Evolutionary conservation across 2,329 filamentous ascomycete species (phyloP), one percentile per base, ranked within the genome.

Genomic region (Fusarium buharicum): DNA sequence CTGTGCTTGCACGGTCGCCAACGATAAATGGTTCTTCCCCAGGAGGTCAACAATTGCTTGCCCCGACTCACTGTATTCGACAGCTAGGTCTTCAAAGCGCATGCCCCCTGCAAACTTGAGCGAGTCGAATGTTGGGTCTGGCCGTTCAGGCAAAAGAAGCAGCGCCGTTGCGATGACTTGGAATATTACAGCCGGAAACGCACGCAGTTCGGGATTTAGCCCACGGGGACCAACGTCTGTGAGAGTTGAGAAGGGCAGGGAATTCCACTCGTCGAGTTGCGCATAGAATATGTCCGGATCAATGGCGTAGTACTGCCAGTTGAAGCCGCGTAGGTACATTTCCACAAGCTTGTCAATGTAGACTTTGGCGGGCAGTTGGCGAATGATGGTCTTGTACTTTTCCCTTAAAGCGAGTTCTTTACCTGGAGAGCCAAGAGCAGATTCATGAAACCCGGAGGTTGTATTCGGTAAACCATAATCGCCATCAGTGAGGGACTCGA

Each of bases 51-150:
- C 68, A 38, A 88, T 79, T 9, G 80, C 77, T 22, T 82, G 75
- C 7, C 85, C 84, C 0, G 82, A 81, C 51, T 88, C 84, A 66
- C 84, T 87, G 67, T 87, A 88, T 53, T 87, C 86, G 14, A 77
- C 75, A 3, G 85, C 85, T 17, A 89, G 72, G 46, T 87, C 84
- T 69, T 87, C 84, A 57, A 87, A 86, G 3, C 81, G 82, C 82
- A 86, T 86, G 43, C 79, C 82, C 4, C 78, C 80, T 1, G 83
- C 81, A 66, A 87, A 86, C 70, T 87, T 87, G 44, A 89, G 75
- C 2, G 79, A 77, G 24, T 84, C 81, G 40, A 86, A 85, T 5
- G 75, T 79, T 34, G 79, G 72, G 27, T 84, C 79, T 9, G 79
- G 73, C 10, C 78, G 77, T 3, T 79, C 74, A 0, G 82, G 80